phyloP scores from a whole-genome alignment of 345 rosid species.

The Melaleuca quinquenervia region DNA sequence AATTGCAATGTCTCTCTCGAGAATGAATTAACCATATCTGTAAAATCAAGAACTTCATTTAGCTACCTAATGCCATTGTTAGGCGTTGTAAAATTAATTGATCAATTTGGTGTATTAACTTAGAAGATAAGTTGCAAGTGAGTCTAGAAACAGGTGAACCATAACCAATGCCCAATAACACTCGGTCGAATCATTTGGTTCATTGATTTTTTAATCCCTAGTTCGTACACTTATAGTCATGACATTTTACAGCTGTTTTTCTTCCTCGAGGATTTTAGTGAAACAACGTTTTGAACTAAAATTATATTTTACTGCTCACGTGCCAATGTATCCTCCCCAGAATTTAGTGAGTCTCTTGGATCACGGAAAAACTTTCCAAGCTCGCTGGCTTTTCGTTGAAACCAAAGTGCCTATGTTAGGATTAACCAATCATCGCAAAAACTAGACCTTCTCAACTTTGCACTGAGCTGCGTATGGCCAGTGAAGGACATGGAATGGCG shows the following conservation, averaged over 20 bases:
- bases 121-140: neutral
- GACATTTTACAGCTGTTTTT: neutral
- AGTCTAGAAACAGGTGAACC: neutral
- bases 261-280: neutral
- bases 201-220: neutral
- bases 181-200: neutral
- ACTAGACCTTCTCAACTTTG: neutral
- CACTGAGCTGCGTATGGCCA: neutral
- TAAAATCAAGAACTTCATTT: neutral
- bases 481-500: neutral
- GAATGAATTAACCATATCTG: neutral
- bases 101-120: neutral
- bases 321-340: neutral
- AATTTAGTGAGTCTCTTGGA: neutral
- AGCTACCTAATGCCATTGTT: neutral
- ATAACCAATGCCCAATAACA: neutral
- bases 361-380: neutral
- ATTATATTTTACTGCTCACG: neutral
- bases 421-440: too few species aligned
- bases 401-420: neutral
- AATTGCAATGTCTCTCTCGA: neutral
- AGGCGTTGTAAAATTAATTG: neutral
- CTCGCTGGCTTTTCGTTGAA: neutral
- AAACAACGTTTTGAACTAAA: neutral
- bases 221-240: neutral